A percentile compares a stretch with the other conserved stretches of the same genome.
Conservation (phyloP, 2,329 filamentous ascomycete genomes). For the Cercospora brassicicola region DNA sequence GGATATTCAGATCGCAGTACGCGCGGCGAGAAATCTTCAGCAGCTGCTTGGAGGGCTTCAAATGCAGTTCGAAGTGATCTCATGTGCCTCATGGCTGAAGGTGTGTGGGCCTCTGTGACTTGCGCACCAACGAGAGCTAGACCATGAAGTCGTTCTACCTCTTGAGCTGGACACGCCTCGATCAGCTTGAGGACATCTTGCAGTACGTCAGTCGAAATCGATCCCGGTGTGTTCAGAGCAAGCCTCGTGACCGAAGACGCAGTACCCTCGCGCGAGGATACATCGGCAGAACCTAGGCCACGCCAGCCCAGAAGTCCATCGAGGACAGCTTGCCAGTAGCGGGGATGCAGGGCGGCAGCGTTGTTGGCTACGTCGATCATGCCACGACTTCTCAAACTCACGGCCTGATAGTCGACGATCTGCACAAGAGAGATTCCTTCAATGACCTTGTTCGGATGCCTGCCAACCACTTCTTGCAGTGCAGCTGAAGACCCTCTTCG, state of each 20-base stretch:
- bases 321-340: constrained; percentile 69
- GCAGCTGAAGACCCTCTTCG: constrained; percentile 88
- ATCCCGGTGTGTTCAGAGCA: constrained; percentile 43
- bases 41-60: constrained; percentile 7
- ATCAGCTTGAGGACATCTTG: constrained; percentile 50
- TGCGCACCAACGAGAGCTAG: constrained; percentile 19
- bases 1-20: constrained; percentile 36
- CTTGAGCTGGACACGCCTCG: constrained; percentile 40
- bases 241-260: constrained; percentile 68
- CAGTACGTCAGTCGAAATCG: constrained; percentile 40
- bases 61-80: background rate
- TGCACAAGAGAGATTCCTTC: constrained; percentile 86
- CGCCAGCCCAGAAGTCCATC: constrained; percentile 78
- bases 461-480: constrained; percentile 87
- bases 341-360: constrained; percentile 62
- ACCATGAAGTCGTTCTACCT: constrained; percentile 28
- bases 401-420: constrained; percentile 86
- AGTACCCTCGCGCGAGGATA: constrained; percentile 69
- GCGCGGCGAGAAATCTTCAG: constrained; percentile 30
- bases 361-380: constrained; percentile 72
- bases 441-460: constrained; percentile 80
- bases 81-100: background rate
- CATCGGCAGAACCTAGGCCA: constrained; percentile 79
- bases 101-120: constrained; percentile 4
- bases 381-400: constrained; percentile 81